Conservation (phyloP, 192 early-diverging fungal species). For the Mortierella claussenii region DNA sequence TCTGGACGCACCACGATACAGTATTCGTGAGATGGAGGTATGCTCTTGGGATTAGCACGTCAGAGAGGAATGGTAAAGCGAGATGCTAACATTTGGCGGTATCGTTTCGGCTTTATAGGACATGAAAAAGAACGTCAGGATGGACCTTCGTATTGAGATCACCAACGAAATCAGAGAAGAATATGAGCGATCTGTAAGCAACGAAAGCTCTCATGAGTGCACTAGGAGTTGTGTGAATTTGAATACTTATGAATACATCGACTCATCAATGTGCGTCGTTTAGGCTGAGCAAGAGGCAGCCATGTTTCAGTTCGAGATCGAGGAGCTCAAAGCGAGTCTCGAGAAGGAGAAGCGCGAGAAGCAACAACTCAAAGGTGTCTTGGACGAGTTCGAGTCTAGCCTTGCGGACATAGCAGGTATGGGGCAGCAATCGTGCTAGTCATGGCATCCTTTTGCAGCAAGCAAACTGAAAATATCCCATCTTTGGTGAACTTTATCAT, state of each 20-base stretch:
- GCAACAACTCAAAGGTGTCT: slow-evolving; percentile 23
- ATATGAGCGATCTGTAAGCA: slow-evolving; percentile 43
- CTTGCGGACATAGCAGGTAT: slow-evolving; percentile 50
- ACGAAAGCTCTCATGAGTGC: no score
- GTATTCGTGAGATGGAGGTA: slow-evolving; percentile 53
- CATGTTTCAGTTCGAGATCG: slow-evolving; percentile 43
- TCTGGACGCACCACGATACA: slow-evolving; percentile 48
- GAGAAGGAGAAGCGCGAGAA: slow-evolving; percentile 43
- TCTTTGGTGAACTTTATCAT: not conserved
- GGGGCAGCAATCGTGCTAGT: not conserved
- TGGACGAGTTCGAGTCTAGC: slow-evolving; percentile 49
- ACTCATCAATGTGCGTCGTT: not conserved
- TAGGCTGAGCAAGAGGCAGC: slow-evolving; percentile 51
- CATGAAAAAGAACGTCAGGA: slow-evolving; percentile 52
- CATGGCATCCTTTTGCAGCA: no score
- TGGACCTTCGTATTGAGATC: slow-evolving; percentile 52
- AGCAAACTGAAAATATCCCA: no score
- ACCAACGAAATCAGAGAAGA: slow-evolving; percentile 52
- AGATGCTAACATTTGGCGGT: not conserved
- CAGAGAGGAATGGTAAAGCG: not conserved
- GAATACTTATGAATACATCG: no score
- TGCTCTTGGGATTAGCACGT: no score
- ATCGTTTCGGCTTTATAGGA: slow-evolving; percentile 13
- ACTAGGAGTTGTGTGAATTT: no score
- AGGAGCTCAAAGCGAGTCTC: slow-evolving; percentile 24